phyloP scores from a whole-genome alignment of 306 rosid genomes.

The Fagus sylvatica region DNA sequence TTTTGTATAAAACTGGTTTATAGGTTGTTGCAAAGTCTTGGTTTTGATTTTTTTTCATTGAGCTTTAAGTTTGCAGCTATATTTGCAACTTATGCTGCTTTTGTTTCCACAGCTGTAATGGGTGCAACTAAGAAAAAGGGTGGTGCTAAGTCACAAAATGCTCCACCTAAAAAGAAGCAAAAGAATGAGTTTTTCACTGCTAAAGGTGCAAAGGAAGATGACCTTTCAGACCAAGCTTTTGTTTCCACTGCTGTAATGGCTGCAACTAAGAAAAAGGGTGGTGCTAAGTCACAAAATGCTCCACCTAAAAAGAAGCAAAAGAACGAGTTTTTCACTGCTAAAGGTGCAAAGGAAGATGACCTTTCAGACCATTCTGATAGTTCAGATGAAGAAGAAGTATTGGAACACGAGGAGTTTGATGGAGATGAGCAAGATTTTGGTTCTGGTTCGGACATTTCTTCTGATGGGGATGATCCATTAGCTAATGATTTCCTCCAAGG shows the following conservation, averaged over 20 bases:
- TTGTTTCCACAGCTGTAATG: slow-evolving; percentile 31
- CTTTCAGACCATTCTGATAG: slow-evolving; percentile 36
- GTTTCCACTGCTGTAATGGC: too few relatives aligned
- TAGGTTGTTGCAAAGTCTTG: background rate
- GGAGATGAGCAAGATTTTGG: slow-evolving; percentile 30
- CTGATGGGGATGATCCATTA: slow-evolving; percentile 66
- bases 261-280: slow-evolving; percentile 43
- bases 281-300: slow-evolving; percentile 25
- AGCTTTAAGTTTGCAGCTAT: background rate
- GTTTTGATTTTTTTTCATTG: background rate
- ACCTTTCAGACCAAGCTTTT: slow-evolving; percentile 27
- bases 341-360: slow-evolving; percentile 33
- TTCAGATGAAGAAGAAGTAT: slow-evolving; percentile 44
- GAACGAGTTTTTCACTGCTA: slow-evolving; percentile 32
- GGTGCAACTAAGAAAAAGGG: slow-evolving; percentile 47
- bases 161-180: slow-evolving; percentile 40
- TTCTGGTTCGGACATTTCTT: slow-evolving; percentile 61
- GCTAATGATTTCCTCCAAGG: slow-evolving; percentile 69
- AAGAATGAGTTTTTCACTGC: slow-evolving; percentile 39
- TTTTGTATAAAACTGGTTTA: background rate
- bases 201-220: slow-evolving; percentile 32
- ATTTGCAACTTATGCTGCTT: background rate
- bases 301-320: slow-evolving; percentile 46
- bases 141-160: slow-evolving; percentile 20
- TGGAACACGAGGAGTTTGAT: slow-evolving; percentile 28